Conservation (phyloP, 257 asterid species). For the Asclepias syriaca region DNA sequence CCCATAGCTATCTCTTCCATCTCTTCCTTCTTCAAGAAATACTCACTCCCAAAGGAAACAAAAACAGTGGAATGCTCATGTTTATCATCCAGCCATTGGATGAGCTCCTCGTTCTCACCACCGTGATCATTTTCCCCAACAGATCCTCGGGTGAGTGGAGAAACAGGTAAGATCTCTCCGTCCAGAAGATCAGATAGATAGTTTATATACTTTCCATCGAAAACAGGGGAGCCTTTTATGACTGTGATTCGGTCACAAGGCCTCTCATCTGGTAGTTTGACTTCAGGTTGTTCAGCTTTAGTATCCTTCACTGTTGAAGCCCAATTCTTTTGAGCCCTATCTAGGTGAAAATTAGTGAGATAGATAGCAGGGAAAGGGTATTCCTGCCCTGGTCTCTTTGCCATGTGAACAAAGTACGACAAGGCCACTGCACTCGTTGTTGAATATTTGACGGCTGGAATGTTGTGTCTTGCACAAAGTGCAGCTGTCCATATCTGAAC, state of each 20-base stretch:
- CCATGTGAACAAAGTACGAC: slow-evolving; percentile 21
- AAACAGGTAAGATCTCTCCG: slow-evolving; percentile 24
- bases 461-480: slow-evolving; percentile 12
- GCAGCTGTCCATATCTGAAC: slow-evolving; percentile 32
- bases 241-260: slow-evolving; percentile 9
- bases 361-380: slow-evolving; percentile 34
- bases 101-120: slow-evolving; percentile 15
- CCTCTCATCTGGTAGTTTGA: neutral
- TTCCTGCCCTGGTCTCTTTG: neutral
- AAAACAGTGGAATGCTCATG: slow-evolving; percentile 31
- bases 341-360: slow-evolving; percentile 15
- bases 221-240: slow-evolving; percentile 30
- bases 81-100: slow-evolving; percentile 43
- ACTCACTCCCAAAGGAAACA: slow-evolving; percentile 57
- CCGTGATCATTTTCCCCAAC: neutral
- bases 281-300: slow-evolving; percentile 17
- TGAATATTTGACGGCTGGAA: slow-evolving; percentile 25
- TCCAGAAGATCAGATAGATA: slow-evolving; percentile 13
- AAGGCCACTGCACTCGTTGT: slow-evolving; percentile 31
- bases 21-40: slow-evolving; percentile 37
- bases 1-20: slow-evolving; percentile 42
- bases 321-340: slow-evolving; percentile 4
- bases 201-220: slow-evolving; percentile 47
- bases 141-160: slow-evolving; percentile 20
- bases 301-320: neutral